Evolutionary conservation across 2,329 filamentous ascomycete genomes (phyloP), one percentile per base, ranked within the genome.

Genomic region (Scedosporium dehoogii): DNA sequence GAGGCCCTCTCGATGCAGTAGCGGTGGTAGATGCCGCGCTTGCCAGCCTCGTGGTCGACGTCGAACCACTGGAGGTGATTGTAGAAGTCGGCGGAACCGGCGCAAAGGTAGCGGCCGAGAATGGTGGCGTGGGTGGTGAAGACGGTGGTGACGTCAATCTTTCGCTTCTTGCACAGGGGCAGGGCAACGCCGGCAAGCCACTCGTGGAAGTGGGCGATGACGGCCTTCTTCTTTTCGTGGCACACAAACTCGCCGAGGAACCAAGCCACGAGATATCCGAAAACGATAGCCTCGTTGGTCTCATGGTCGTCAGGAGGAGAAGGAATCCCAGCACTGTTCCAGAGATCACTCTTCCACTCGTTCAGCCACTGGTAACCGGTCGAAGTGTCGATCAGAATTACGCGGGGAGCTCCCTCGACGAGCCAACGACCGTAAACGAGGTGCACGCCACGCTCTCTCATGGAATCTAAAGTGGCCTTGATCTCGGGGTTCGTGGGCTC

Each of bases 51-150:
- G 5, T 91, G 87, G 73, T 99, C 94, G 33, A 96, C 92, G 72
- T 99, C 93, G 72, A 99, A 99, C 78, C 87, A 89, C 75, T 97
- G 93, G 61, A 99, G 83, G 74, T 97, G 97, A 81, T 99, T 99
- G 83, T 99, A 99, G 74, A 99, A 99, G 74, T 99, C 94, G 65
- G 97, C 94, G 0, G 93, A 97, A 61, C 94, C 94, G 60, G 94
- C 94, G 73, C 94, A 97, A 59, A 97, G 89, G 73, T 99, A 99
- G 70, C 94, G 88, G 65, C 94, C 94, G 59, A 99, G 85, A 12
- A 99, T 84, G 5, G 94, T 97, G 16, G 56, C 56, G 56, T 58
- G 56, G 18, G 51, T 55, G 23, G 51, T 99, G 79, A 97, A 97
- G 74, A 97, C 97, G 68, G 94, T 97, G 18, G 94, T 97, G 59